phyloP scores from a whole-genome alignment of 208 protist genomes.

The Leishmania martiniquensis region DNA sequence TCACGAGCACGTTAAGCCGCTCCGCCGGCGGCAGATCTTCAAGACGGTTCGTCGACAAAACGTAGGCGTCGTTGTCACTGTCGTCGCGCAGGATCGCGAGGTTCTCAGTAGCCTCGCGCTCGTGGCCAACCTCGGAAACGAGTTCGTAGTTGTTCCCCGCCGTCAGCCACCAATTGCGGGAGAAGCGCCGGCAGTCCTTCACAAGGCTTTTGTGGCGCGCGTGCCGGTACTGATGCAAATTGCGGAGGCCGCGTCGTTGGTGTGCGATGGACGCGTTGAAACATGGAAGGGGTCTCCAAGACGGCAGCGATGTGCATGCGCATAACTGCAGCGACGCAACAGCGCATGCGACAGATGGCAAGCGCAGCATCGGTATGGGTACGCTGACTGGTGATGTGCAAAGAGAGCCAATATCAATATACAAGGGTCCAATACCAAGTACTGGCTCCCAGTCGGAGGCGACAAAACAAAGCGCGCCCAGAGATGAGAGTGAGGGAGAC shows the following conservation, averaged over 20 bases:
- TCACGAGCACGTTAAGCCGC: constrained; percentile 73
- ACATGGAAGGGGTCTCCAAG: background rate
- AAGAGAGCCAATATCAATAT: background rate
- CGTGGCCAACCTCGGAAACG: constrained; percentile 78
- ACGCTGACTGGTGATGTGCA: background rate
- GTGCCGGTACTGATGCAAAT: constrained; percentile 88
- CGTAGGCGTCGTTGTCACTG: constrained; percentile 67
- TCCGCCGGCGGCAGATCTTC: constrained; percentile 72
- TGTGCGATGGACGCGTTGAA: constrained; percentile 28
- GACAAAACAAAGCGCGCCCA: too few species aligned
- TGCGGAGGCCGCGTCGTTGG: constrained; percentile 69
- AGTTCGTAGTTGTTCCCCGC: constrained; percentile 90
- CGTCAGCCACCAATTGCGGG: constrained; percentile 83
- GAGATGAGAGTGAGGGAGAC: background rate
- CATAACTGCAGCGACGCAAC: background rate
- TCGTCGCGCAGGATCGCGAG: constrained; percentile 78
- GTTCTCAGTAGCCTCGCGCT: constrained; percentile 89
- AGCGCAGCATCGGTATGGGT: constrained; percentile 7
- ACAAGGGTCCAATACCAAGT: background rate
- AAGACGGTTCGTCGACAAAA: constrained; percentile 77
- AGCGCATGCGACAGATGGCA: background rate
- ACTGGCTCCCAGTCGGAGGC: background rate
- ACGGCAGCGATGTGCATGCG: background rate
- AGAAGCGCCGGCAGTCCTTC: constrained; percentile 74
- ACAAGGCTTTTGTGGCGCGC: constrained; percentile 90